Percentiles rank a stretch among this genome's conserved stretches.
These are phyloP conservation scores for Raddia guianensis DNA, from an alignment of 176 grass and related monocot genomes.

Conservation along the genomic window DNA sequence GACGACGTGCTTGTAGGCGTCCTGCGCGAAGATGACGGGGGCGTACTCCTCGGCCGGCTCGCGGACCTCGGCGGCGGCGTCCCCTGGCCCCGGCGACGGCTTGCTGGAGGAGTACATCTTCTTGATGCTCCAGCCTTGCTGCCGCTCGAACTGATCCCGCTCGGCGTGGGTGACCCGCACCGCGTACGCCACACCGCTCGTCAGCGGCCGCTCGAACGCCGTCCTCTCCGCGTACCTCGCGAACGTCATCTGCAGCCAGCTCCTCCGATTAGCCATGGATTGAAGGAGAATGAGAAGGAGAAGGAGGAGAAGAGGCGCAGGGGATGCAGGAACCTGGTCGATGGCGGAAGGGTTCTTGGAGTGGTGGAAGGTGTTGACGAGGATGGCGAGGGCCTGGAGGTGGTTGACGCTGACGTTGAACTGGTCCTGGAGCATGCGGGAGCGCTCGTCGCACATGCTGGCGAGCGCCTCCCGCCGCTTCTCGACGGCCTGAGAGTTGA, in stretches of 20 bases:
- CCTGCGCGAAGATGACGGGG: conserved; percentile 97
- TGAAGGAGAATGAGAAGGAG: not conserved
- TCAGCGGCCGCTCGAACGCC: conserved; percentile 95
- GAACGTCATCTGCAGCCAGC: conserved; percentile 68
- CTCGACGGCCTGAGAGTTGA: conserved; percentile 44
- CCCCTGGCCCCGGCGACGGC: conserved; percentile 50
- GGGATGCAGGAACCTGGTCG: conserved; percentile 64
- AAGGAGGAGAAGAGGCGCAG: not conserved
- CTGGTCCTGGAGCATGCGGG: conserved; percentile 98
- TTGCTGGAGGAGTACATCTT: conserved; percentile 86
- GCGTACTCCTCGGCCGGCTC: conserved; percentile 80
- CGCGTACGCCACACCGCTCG: conserved; percentile 97
- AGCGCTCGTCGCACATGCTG: conserved; percentile 94
- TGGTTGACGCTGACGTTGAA: conserved; percentile 99
- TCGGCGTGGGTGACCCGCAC: conserved; percentile 77
- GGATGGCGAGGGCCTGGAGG: conserved; percentile 92
- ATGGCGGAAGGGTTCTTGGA: conserved; percentile 77
- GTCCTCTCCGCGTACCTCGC: conserved; percentile 95
- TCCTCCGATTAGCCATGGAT: not conserved
- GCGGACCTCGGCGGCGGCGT: conserved; percentile 52
- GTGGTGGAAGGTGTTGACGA: conserved; percentile 96
- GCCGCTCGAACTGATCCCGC: conserved; percentile 82
- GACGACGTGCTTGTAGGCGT: conserved; percentile 89
- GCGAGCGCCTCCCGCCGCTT: conserved; percentile 72
- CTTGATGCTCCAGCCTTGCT: conserved; percentile 94